Evolutionary conservation across 164 flowering plant genomes (phyloP), one percentile per base, ranked within the genome.

Genomic region (Dillenia suffruticosa): DNA sequence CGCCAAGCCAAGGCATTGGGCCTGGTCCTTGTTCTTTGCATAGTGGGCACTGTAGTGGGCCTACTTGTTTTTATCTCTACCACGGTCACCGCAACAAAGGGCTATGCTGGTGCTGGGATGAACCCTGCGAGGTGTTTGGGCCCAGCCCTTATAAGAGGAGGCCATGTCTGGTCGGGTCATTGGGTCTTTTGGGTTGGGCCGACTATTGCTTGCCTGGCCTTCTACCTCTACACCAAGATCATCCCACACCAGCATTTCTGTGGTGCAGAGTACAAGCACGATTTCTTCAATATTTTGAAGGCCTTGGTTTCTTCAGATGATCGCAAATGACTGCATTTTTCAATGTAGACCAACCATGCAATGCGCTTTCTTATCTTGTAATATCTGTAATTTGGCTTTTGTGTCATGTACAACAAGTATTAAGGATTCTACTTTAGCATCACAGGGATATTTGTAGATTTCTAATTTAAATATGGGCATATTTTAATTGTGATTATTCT

Each of bases 101-200:
- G 88, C 7, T 83, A 84, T 55, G 75, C 75, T 9, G 92, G 92
- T 5, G 86, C 59, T 1, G 86, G 86, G 62, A 69, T 87, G 75
- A 87, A 87, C 63, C 89, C 92, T 3, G 88, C 92, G 0, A 76
- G 87, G 69, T 87, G 89, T 65, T 40, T 87, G 15, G 92, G 92
- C 55, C 83, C 92, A 2, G 87, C 89, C 9, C 13, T 84, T 10
- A 74, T 84, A 9, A 71, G 89, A 63, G 89, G 89, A 0, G 89
- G 53, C 88, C 40, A 32, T 32, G 5, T 32, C 7, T 32, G 40
- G 40, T 4, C 40, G 7, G 40, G 40, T 7, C 40, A 32, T 32
- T 32, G 40, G 40, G 40, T 32, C 40, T 32, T 32, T 26, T 26
- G 32, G 32, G 32, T 26, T 26, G 32, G 40, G 40, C 6, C 93